Evolutionary conservation across 140 eudicot genomes (phyloP).

Genomic region (Eryngium alpinum): DNA sequence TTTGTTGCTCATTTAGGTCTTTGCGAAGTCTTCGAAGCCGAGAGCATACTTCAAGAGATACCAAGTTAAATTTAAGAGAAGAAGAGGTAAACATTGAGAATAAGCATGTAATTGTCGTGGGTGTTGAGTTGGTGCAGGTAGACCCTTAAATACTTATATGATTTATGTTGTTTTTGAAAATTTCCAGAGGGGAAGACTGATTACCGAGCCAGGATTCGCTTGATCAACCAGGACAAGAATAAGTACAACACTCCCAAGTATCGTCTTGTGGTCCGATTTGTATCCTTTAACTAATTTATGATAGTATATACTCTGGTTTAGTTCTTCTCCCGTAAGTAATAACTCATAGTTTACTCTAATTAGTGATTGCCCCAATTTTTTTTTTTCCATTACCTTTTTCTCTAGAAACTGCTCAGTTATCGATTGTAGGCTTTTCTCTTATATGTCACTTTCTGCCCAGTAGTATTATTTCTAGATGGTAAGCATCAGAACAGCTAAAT

Average conservation of each 20-base stretch:
- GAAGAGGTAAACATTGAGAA: constrained; percentile 41
- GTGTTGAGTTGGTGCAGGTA: not conserved
- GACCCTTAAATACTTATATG: too few relatives aligned
- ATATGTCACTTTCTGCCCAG: not conserved
- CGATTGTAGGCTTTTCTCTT: too few relatives aligned
- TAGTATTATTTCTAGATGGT: not conserved
- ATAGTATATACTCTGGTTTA: too few relatives aligned
- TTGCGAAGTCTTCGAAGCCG: constrained; percentile 52
- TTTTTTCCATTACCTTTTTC: too few relatives aligned
- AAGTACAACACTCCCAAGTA: constrained; percentile 74
- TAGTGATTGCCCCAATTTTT: too few relatives aligned
- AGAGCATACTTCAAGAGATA: constrained; percentile 69
- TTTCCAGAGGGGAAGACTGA: constrained; percentile 74
- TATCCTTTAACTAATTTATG: constrained; percentile 19
- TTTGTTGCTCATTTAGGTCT: constrained; percentile 28
- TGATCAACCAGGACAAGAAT: constrained; percentile 75
- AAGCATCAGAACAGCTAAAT: not conserved
- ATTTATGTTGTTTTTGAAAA: not conserved
- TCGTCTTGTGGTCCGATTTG: constrained; percentile 72
- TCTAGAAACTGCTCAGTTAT: too few relatives aligned
- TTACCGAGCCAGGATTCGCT: constrained; percentile 68
- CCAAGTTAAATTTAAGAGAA: constrained; percentile 70
- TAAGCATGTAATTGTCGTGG: not conserved
- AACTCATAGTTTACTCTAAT: too few relatives aligned
- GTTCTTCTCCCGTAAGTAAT: too few relatives aligned